A percentile compares a stretch with the other conserved stretches of the same genome.
phyloP scores from a whole-genome alignment of 179 eudicot genomes.

The Drosera spatulata region DNA sequence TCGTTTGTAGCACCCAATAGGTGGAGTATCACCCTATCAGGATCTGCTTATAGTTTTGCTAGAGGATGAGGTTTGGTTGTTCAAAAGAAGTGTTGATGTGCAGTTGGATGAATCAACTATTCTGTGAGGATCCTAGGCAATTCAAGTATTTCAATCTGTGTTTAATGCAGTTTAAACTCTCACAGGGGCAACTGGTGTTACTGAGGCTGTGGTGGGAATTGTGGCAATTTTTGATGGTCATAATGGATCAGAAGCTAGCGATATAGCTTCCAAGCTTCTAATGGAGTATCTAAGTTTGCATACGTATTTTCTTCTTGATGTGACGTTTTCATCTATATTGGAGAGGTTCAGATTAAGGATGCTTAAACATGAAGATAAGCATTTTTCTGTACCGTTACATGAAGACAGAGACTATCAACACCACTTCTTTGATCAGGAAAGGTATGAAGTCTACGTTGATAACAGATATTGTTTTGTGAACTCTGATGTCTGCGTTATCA shows the following conservation, averaged over 20 bases:
- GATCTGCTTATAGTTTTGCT: too few relatives aligned
- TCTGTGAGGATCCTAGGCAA: not conserved
- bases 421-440: conserved; percentile 32
- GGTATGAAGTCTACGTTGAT: conserved; percentile 22
- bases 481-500: not conserved
- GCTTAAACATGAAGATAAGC: conserved; percentile 30
- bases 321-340: conserved; percentile 46
- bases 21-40: too few relatives aligned
- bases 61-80: too few relatives aligned
- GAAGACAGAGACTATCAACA: conserved; percentile 26
- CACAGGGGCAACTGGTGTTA: conserved; percentile 59
- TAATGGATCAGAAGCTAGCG: conserved; percentile 97
- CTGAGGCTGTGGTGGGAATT: conserved; percentile 56
- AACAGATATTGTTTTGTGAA: conserved; percentile 1
- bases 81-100: too few relatives aligned
- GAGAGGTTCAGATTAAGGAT: conserved; percentile 35
- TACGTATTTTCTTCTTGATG: conserved; percentile 79
- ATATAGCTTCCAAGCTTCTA: conserved; percentile 80
- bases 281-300: conserved; percentile 83
- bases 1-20: too few relatives aligned
- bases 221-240: conserved; percentile 97
- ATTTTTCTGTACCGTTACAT: conserved; percentile 20
- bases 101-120: not conserved
- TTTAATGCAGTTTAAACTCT: conserved; percentile 6
- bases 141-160: not conserved